These are phyloP conservation scores for Pseudogymnoascus sp. DNA, from an alignment of 2,329 filamentous ascomycete species.

Conservation along the genomic window DNA sequence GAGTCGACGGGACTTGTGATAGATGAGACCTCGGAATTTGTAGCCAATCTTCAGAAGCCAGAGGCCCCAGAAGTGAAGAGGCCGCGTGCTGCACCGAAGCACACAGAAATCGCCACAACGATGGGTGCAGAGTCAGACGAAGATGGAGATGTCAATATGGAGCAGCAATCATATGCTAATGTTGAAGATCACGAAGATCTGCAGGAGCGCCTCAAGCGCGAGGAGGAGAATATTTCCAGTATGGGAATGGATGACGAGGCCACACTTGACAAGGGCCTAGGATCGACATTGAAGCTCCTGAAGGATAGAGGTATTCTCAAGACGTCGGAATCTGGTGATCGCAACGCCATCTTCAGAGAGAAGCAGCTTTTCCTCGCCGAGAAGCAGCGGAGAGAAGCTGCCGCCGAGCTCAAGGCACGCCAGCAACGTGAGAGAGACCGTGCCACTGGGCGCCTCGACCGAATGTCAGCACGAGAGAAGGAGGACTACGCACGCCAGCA, in stretches of 20 bases:
- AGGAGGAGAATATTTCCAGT: slow-evolving; percentile 49
- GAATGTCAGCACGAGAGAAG: slow-evolving; percentile 84
- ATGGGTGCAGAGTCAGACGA: slow-evolving; percentile 38
- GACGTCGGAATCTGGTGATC: slow-evolving; percentile 51
- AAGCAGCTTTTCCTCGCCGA: slow-evolving; percentile 74
- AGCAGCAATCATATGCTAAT: slow-evolving; percentile 27
- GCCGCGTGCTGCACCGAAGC: slow-evolving; percentile 30
- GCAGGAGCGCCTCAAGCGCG: slow-evolving; percentile 42
- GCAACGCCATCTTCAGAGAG: slow-evolving; percentile 61
- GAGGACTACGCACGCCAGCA: slow-evolving; percentile 85
- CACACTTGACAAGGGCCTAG: slow-evolving; percentile 69
- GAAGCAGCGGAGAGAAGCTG: slow-evolving; percentile 67
- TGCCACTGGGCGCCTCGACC: slow-evolving; percentile 69
- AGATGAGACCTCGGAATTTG: slow-evolving; percentile 91
- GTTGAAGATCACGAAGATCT: slow-evolving; percentile 39
- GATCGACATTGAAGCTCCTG: slow-evolving; percentile 73
- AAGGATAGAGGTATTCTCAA: slow-evolving; percentile 78
- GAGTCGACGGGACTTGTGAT: slow-evolving; percentile 65
- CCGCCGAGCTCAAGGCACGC: slow-evolving; percentile 72
- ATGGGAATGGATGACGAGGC: slow-evolving; percentile 82
- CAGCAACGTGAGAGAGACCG: slow-evolving; percentile 85
- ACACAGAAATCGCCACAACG: slow-evolving; percentile 35
- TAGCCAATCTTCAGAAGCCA: slow-evolving; percentile 72
- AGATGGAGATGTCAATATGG: slow-evolving; percentile 37
- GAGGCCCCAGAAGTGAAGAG: slow-evolving; percentile 44